These are phyloP conservation scores for Kodamaea sp. DNA, from an alignment of 1,139 yeast species.

Conservation along the genomic window DNA sequence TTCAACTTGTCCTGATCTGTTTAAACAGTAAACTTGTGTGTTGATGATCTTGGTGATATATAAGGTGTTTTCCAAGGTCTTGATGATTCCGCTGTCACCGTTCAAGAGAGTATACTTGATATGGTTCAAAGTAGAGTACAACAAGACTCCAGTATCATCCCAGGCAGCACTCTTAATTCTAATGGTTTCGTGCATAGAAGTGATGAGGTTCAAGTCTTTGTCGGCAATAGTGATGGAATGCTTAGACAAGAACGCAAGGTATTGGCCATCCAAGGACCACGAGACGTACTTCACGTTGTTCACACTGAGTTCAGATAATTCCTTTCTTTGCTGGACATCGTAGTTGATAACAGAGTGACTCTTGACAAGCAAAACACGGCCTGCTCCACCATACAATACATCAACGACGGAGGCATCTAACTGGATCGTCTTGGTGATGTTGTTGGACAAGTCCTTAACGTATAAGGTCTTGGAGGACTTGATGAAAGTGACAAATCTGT, in stretches of 20 bases:
- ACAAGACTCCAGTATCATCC: slow-evolving; percentile 91
- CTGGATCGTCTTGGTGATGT: slow-evolving; percentile 77
- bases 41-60: slow-evolving; percentile 77
- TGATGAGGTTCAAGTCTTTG: slow-evolving; percentile 72
- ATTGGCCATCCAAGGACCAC: slow-evolving; percentile 88
- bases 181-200: slow-evolving; percentile 94
- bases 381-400: slow-evolving; percentile 79
- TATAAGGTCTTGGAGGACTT: slow-evolving; percentile 67
- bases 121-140: slow-evolving; percentile 93
- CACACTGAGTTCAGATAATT: slow-evolving; percentile 66
- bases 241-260: slow-evolving; percentile 85
- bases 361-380: slow-evolving; percentile 77
- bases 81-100: slow-evolving; percentile 93
- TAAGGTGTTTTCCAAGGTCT: slow-evolving; percentile 88
- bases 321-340: slow-evolving; percentile 92
- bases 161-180: slow-evolving; percentile 97
- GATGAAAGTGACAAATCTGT: slow-evolving; percentile 83
- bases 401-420: slow-evolving; percentile 73
- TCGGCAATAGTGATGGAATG: slow-evolving; percentile 90
- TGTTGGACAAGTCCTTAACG: slow-evolving; percentile 80
- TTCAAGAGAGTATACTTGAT: slow-evolving; percentile 89
- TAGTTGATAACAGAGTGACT: slow-evolving; percentile 71
- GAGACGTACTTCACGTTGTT: slow-evolving; percentile 84
- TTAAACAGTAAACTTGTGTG: slow-evolving; percentile 73
- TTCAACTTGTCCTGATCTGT: slow-evolving; percentile 84